A percentile compares a stretch with the other conserved stretches of the same genome.
These are phyloP conservation scores for Pestalotiopsis sp. DNA, from an alignment of 2,329 filamentous ascomycete species.

Conservation along the genomic window DNA sequence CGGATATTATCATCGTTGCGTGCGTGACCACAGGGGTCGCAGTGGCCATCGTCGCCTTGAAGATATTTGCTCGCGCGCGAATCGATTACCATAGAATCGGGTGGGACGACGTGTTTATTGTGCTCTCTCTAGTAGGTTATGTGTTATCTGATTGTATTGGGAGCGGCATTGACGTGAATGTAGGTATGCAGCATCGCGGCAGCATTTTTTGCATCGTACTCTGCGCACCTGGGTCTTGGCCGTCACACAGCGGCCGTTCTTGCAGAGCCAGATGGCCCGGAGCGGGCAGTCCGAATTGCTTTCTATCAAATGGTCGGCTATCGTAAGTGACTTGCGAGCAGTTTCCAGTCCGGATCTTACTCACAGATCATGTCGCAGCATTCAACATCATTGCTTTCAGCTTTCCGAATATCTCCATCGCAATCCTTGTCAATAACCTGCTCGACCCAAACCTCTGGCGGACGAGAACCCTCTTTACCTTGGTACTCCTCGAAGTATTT, in stretches of 20 bases:
- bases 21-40: not conserved
- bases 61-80: not conserved
- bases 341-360: too few relatives aligned
- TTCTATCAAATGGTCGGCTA: constrained; percentile 30
- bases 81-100: not conserved
- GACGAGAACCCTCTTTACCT: constrained; percentile 20
- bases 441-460: constrained; percentile 27
- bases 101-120: not conserved
- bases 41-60: not conserved
- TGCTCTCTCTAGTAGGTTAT: not conserved
- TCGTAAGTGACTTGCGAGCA: constrained; percentile 13
- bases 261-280: constrained; percentile 23
- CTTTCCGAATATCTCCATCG: constrained; percentile 31
- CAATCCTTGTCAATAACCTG: constrained; percentile 27
- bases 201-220: constrained; percentile 26
- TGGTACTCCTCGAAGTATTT: constrained; percentile 26
- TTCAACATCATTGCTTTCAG: constrained; percentile 32
- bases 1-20: not conserved
- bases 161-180: not conserved
- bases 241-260: constrained; percentile 28
- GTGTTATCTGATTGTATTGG: not conserved
- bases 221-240: constrained; percentile 26
- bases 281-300: constrained; percentile 19
- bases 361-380: constrained; percentile 6
- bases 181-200: constrained; percentile 30